Evolutionary conservation across 495 filamentous ascomycete genomes (phyloP).

Genomic region (Cenococcum geophilum): DNA sequence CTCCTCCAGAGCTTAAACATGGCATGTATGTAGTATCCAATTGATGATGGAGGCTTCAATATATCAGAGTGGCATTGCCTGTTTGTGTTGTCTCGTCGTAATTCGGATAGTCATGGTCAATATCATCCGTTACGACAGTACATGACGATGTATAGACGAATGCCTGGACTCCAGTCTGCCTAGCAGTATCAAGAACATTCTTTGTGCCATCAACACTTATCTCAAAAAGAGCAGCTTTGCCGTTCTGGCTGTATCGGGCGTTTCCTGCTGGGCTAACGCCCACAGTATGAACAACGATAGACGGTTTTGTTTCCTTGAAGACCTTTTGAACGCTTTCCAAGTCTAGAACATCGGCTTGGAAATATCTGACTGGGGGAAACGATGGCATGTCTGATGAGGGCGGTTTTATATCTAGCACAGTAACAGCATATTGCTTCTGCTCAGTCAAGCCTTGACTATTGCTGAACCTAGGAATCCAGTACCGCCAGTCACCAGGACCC

Average conservation of each 20-base stretch:
- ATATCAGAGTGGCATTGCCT: conserved; percentile 46
- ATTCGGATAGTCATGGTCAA: conserved; percentile 47
- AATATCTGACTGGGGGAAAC: conserved; percentile 24
- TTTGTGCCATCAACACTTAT: conserved; percentile 45
- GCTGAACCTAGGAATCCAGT: conserved; percentile 38
- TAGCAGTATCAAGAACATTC: conserved; percentile 39
- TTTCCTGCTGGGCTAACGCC: conserved; percentile 31
- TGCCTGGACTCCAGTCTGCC: conserved; percentile 34
- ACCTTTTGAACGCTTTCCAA: conserved; percentile 23
- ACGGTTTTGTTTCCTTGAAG: conserved; percentile 29
- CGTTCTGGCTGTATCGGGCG: conserved; percentile 29
- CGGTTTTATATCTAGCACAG: conserved; percentile 34
- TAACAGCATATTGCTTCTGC: conserved; percentile 27
- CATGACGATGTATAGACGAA: conserved; percentile 50
- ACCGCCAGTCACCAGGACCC: conserved; percentile 39
- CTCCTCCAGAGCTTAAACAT: too few species aligned
- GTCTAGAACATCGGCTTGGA: conserved; percentile 32
- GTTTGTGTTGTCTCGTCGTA: conserved; percentile 51
- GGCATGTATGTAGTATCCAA: too few species aligned
- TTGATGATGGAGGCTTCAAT: too few species aligned
- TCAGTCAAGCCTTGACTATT: conserved; percentile 32
- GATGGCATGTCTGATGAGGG: conserved; percentile 15
- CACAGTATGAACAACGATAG: conserved; percentile 37
- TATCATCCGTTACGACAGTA: conserved; percentile 51
- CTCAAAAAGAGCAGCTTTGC: conserved; percentile 30